Evolutionary conservation across 148 eudicot species (phyloP).

Genomic region (Talinum fruticosum): DNA sequence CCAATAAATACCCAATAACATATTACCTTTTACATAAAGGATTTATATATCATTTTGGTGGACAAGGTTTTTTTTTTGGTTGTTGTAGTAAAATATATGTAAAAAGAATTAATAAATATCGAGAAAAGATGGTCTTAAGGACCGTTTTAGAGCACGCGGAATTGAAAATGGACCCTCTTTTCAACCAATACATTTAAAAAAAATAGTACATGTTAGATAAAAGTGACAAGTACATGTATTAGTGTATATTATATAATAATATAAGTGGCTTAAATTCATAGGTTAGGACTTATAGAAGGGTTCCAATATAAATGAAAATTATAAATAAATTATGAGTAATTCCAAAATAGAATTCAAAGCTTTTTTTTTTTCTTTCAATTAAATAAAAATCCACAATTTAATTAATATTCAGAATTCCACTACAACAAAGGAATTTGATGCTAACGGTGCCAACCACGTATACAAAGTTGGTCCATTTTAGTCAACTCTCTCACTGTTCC

Average conservation of each 20-base stretch:
- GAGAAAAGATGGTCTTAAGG: background rate
- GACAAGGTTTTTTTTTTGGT: too few species aligned
- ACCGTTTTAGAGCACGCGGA: background rate
- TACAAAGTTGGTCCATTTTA: background rate
- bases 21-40: too few species aligned
- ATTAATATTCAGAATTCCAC: background rate
- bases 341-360: constrained; percentile 15
- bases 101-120: too few species aligned
- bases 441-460: background rate
- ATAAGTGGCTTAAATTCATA: constrained; percentile 1
- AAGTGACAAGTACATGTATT: background rate
- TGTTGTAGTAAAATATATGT: too few species aligned
- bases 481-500: background rate
- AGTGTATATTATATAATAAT: background rate
- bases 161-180: background rate
- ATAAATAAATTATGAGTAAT: background rate
- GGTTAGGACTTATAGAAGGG: background rate
- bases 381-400: background rate
- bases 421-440: background rate
- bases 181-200: too few species aligned
- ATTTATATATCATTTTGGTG: too few species aligned
- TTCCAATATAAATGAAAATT: background rate
- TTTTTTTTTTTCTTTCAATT: background rate
- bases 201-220: too few species aligned
- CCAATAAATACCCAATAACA: too few species aligned